phyloP scores from a whole-genome alignment of 345 rosid genomes.

The Excoecaria cochinchinensis region DNA sequence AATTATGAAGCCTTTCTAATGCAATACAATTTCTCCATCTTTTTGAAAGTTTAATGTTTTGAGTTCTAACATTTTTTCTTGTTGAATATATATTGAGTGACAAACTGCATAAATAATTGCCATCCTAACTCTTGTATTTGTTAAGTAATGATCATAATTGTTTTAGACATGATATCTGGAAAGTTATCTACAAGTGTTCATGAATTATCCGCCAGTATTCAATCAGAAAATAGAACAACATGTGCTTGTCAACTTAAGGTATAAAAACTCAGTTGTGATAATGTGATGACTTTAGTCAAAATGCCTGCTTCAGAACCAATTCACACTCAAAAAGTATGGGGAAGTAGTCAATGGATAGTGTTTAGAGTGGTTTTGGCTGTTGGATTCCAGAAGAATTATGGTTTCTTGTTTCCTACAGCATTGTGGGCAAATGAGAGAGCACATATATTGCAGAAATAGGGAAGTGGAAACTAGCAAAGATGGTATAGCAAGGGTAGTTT shows the following conservation, averaged over 20 bases:
- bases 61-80: not conserved
- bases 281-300: not conserved
- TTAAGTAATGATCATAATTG: not conserved
- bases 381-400: not conserved
- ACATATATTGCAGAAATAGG: not conserved
- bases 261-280: not conserved
- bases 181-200: not conserved
- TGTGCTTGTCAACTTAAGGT: not conserved
- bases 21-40: not conserved
- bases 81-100: not conserved
- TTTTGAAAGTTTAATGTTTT: not conserved
- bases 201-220: not conserved
- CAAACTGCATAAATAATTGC: not conserved
- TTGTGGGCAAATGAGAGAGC: not conserved
- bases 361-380: not conserved
- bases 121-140: not conserved
- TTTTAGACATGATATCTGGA: not conserved
- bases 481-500: not conserved
- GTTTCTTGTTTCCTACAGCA: not conserved
- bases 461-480: not conserved
- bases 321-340: not conserved
- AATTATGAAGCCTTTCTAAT: conserved; percentile 12
- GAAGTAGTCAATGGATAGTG: not conserved
- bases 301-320: not conserved
- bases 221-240: not conserved